Base-by-base conservation (phyloP, 768 basidiomycete species). In the Austroboletus eburneus region DNA sequence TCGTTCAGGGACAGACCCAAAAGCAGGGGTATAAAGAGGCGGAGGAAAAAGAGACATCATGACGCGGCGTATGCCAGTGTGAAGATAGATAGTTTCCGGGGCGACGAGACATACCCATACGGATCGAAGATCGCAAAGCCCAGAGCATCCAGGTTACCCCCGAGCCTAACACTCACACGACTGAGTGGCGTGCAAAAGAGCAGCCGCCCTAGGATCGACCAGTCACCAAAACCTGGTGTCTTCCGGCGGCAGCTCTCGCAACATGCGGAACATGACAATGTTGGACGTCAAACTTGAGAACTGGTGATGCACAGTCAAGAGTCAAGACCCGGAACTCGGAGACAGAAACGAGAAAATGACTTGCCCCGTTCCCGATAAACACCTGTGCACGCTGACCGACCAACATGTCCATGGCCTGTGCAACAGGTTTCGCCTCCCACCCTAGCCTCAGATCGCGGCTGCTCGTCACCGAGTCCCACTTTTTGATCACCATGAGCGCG, bases 321-420 rank as follows among this genome's bases (percentile, higher is more conserved):
- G n/a, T n/a, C n/a, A n/a, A n/a, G n/a, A n/a, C n/a, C n/a, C n/a
- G n/a, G n/a, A n/a, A n/a, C n/a, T 23, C 21, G 23, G 5, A 42
- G 14, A 37, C 24, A 24, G 39, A 2, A 36, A 12, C 24, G 20
- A 27, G 27, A 43, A 7, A 13, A 13, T 14, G 30, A 76, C 81
- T 53, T 57, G 83, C 83, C 47, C 84, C 85, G 57, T 87, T 87
- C 8, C 85, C 85, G 35, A 87, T 67, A 50, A 87, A 78, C 46
- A 79, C 71, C 54, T 83, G 76, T 1, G 83, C 83, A 42, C 79
- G 65, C 57, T 79, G 70, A 12, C 74, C 84, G 34, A 86, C 74
- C 52, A 81, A 69, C 83, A 86, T 85, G 62, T 87, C 85, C 56
- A 82, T 62, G 4, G 78, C 74, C 61, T 83, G 79, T 18, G 73